phyloP scores from a whole-genome alignment of 1,284 basidiomycete genomes.

The Irpex lacteus region DNA sequence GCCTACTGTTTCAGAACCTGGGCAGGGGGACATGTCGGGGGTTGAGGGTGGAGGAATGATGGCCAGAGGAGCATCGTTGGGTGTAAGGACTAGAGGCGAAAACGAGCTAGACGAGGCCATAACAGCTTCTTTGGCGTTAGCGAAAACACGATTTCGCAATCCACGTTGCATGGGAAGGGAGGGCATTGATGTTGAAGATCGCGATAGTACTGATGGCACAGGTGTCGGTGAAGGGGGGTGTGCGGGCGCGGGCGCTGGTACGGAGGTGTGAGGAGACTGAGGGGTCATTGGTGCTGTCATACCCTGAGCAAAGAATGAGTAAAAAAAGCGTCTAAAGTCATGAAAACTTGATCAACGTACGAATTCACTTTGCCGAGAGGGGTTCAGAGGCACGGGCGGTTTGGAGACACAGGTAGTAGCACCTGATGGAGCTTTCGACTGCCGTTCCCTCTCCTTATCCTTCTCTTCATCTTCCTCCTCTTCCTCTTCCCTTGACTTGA shows the following conservation, averaged over 20 bases:
- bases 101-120: neutral
- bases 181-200: neutral
- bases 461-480: slow-evolving; percentile 76
- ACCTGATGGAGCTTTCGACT: slow-evolving; percentile 2
- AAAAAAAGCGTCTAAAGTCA: neutral
- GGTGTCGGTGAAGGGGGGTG: slow-evolving; percentile 3
- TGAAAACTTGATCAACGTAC: neutral
- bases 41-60: slow-evolving; percentile 12
- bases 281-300: slow-evolving; percentile 4
- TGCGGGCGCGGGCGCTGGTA: neutral
- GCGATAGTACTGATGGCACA: neutral
- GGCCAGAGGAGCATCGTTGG: slow-evolving; percentile 26
- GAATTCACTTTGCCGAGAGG: neutral
- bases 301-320: neutral
- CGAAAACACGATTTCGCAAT: slow-evolving; percentile 1
- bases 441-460: slow-evolving; percentile 43
- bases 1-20: neutral
- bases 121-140: slow-evolving; percentile 7
- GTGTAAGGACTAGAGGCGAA: slow-evolving; percentile 11
- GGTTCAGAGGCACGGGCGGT: neutral
- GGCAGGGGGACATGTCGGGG: neutral
- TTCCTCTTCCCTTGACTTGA: slow-evolving; percentile 67
- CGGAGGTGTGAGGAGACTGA: neutral
- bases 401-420: neutral
- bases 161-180: neutral